Conservation (phyloP, 306 rosid species). For the Cicer judaicum region DNA sequence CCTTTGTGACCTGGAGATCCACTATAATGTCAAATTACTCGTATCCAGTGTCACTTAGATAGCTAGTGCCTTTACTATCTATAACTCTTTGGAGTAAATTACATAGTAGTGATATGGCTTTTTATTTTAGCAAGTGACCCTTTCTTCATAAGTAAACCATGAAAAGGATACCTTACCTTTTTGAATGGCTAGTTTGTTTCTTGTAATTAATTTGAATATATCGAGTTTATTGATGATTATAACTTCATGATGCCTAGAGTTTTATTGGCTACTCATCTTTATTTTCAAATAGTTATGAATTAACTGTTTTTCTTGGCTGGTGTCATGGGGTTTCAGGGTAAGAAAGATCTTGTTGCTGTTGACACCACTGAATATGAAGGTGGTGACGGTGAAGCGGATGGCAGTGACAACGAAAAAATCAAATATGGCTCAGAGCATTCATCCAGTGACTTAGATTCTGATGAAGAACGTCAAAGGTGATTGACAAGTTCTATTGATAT, state of each 20-base stretch:
- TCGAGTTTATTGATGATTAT: background rate
- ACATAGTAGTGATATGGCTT: background rate
- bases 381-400: conserved; percentile 56
- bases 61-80: background rate
- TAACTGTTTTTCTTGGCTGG: conserved; percentile 37
- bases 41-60: background rate
- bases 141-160: background rate
- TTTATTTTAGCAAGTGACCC: background rate
- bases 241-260: conserved; percentile 1
- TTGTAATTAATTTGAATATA: background rate
- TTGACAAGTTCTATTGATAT: conserved; percentile 34
- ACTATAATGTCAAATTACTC: conserved; percentile 14
- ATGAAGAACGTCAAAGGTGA: conserved; percentile 86
- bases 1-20: background rate
- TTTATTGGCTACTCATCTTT: conserved; percentile 5
- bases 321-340: conserved; percentile 65
- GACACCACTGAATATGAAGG: conserved; percentile 77
- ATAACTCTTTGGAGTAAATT: conserved; percentile 13
- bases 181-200: conserved; percentile 16
- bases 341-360: conserved; percentile 77
- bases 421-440: conserved; percentile 53
- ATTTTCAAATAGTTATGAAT: background rate
- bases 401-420: conserved; percentile 57
- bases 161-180: background rate
- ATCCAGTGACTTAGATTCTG: conserved; percentile 77